Evolutionary conservation across 192 early-diverging fungal species (phyloP), one percentile per base, ranked within the genome.

Genomic region (Helicostylum pulchrum): DNA sequence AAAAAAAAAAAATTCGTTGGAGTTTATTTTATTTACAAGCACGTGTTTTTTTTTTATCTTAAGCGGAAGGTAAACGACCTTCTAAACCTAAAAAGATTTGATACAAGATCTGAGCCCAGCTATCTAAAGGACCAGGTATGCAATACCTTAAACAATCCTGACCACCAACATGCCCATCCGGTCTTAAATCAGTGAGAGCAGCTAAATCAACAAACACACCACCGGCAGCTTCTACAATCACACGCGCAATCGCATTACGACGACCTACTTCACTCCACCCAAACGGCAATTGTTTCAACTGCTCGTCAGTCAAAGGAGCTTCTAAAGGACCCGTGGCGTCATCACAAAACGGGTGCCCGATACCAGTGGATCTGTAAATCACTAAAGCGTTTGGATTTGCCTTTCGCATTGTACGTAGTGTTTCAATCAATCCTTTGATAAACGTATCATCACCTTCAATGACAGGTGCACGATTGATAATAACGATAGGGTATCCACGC

Each of bases 61-160:
- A 39, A 39, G 36, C 36, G 36, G 36, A 19, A 17, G 15, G 31
- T 2, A 56, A 9, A 34, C 31, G 32, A 4, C 1, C 57, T 39
- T 45, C 57, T 56, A 66, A 56, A 20, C 15, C 47, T 32, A 57
- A 20, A 56, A 76, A 72, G 1, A 65, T 36, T 53, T 76, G 67
- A 42, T 76, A 76, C 20, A 76, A 47, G 7, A 76, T 45, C n/a
- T 53, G 53, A 45, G 51, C 66, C 83, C 80, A 83, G 30, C 72
- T 72, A 55, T 85, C 83, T 6, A 75, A 67, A 1, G 83, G 83
- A 8, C 83, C 83, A 3, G 83, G 83, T 26, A 82, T 77, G 59
- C 77, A 80, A 67, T 80, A 85, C 21, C 80, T 68, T 39, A 83
- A 51, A 72, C 83, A 85, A 62, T 85, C 83, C 34, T 73, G 76